Percentiles rank a stretch among this genome's conserved stretches.
These are phyloP conservation scores for Plenodomus lindquistii DNA, from an alignment of 2,329 filamentous ascomycete species.

Conservation along the genomic window DNA sequence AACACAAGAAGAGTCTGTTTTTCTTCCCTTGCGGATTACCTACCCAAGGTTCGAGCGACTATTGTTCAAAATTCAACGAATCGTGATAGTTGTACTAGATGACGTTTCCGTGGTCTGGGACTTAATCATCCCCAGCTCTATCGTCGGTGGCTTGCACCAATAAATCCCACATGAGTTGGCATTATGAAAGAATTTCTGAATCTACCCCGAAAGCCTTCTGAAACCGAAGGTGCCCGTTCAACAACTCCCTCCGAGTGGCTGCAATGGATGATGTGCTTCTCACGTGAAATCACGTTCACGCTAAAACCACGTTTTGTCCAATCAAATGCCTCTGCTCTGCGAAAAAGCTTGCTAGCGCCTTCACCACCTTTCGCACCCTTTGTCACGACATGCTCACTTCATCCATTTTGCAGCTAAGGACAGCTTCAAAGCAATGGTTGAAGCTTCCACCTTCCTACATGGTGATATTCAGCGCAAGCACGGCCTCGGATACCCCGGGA, in stretches of 20 bases:
- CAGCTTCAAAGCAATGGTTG: no score
- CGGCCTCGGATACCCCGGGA: background rate
- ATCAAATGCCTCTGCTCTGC: background rate
- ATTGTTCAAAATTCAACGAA: no score
- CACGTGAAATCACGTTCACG: background rate
- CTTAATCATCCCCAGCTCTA: background rate
- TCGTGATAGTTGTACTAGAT: no score
- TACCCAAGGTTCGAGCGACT: no score
- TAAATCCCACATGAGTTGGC: background rate
- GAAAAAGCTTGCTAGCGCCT: background rate
- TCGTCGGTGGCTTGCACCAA: background rate
- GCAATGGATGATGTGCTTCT: background rate
- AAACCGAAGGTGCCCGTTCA: background rate
- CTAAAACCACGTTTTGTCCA: background rate
- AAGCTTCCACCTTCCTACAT: no score
- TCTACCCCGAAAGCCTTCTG: no score
- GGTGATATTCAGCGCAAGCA: no score
- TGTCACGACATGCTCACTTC: background rate
- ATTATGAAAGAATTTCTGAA: background rate
- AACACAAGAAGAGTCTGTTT: no score
- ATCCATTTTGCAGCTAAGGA: no score
- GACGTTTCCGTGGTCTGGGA: no score
- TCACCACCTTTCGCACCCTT: background rate
- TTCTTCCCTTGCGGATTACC: no score
- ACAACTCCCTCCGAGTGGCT: background rate